Conservation (phyloP, 495 filamentous ascomycete species). For the Daldinia caldariorum region DNA sequence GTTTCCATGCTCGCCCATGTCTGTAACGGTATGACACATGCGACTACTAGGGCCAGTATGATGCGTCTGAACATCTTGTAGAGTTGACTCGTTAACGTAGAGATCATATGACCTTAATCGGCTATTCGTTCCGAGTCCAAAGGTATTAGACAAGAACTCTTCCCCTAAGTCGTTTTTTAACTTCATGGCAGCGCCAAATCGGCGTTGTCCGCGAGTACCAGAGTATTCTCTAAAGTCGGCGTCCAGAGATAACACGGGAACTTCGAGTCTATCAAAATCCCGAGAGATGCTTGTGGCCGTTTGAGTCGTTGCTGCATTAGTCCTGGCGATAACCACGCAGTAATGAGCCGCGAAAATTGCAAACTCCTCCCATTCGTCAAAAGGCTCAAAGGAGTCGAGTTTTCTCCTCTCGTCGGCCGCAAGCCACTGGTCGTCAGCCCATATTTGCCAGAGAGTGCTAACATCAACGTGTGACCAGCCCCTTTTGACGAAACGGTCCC, state of each 20-base stretch:
- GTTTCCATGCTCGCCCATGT: conserved; percentile 59
- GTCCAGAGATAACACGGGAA: background rate
- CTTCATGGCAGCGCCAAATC: conserved; percentile 53
- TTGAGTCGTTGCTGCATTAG: conserved; percentile 2
- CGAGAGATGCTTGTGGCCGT: background rate
- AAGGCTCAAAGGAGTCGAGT: conserved; percentile 78
- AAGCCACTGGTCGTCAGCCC: conserved; percentile 73
- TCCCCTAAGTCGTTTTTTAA: conserved; percentile 36
- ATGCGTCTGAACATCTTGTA: conserved; percentile 38
- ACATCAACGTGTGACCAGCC: conserved; percentile 72
- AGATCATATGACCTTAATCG: conserved; percentile 70
- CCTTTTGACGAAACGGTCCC: conserved; percentile 67
- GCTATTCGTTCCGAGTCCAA: conserved; percentile 69
- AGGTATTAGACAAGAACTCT: conserved; percentile 54
- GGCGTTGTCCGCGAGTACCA: conserved; percentile 51
- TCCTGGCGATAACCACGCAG: conserved; percentile 75
- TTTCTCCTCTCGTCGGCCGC: conserved; percentile 60
- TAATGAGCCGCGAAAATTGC: conserved; percentile 87
- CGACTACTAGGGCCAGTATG: conserved; percentile 60
- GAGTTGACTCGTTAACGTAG: conserved; percentile 52
- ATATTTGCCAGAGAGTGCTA: conserved; percentile 80
- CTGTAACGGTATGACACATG: conserved; percentile 82
- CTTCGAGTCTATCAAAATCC: background rate
- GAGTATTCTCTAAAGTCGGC: conserved; percentile 43
- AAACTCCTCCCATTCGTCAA: conserved; percentile 98